Base-by-base conservation (phyloP, 2,329 filamentous ascomycete species). In the Ceratocystis eucalypticola region DNA sequence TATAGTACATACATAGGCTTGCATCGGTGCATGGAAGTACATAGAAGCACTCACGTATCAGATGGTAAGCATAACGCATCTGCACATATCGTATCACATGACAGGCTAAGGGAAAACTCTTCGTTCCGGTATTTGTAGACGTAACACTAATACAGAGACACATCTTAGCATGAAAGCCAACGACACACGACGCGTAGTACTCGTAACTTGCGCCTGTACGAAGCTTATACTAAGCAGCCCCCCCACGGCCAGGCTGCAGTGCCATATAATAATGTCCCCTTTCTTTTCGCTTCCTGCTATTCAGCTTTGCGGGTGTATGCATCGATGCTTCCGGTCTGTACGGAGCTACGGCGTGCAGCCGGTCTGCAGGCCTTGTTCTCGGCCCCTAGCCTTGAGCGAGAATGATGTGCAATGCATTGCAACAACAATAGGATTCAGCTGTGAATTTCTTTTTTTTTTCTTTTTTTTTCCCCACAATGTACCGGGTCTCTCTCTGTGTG, bases 221-320 rank as follows among this genome's bases (percentile, higher is more conserved):
- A n/a, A 53, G 8, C n/a, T 7, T 53, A 22, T 53, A 53, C 48
- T 5, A 41, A 15, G 37, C 37, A 41, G 33, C 10, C 33, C 28
- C 6, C 10, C 37, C 37, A 41, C n/a, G 30, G 55, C 7, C 25
- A n/a, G 2, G 55, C 10, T 20, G 28, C 12, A n/a, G 7, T 53
- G 48, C 10, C 6, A 53, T 53, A 20, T 22, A 22, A 59, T 59
- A 7, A n/a, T 37, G 25, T 37, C 55, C 7, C 55, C 37, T 41
- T 5, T 41, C 37, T 41, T 20, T 37, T 59, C 55, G 55, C 55
- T 33, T 59, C 12, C 55, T 59, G 10, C 28, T 59, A n/a, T 59
- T 59, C 55, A 59, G 55, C 55, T 59, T 20, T 37, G 55, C 55
- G 55, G 55, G 55, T 59, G 37, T 59, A 59, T 59, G 55, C 55